Evolutionary conservation across 768 basidiomycete species (phyloP), one percentile per base, ranked within the genome.

Genomic region (Boletus vinaceobasis): DNA sequence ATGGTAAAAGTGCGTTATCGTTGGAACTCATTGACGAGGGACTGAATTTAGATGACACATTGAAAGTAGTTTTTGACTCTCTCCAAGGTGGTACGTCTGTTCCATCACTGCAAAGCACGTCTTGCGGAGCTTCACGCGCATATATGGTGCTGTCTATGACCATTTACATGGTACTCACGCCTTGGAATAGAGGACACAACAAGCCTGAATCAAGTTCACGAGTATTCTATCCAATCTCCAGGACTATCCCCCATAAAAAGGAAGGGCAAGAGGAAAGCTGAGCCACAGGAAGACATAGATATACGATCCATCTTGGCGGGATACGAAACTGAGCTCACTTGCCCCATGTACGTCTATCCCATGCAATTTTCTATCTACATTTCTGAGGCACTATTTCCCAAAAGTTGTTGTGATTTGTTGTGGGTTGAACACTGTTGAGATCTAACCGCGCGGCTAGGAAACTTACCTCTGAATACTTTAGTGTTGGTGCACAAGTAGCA

Each of bases 391-490:
- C 26, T 26, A 23, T 48, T 19, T n/a, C 26, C 14, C 26, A 44
- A 86, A 38, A 90, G 88, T 65, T 90, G 88, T 57, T 87, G 74
- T 68, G 87, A 90, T 63, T 71, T 88, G 31, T 75, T 88, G 88
- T 86, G 66, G 62, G 84, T 72, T 27, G 39, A 48, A 45, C 17
- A 4, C n/a, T 7, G 19, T 43, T 11, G 17, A 29, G 27, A 43
- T 51, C 9, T 23, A 7, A 14, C 17, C 37, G 55, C 31, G 11
- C 26, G 33, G 40, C 51, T 26, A 21, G 26, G 15, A 42, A 38
- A 38, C 50, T 54, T n/a, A 58, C 48, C 7, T 33, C 17, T 23
- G 15, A 50, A 33, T 40, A n/a, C 39, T 52, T 14, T 56, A 88
- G 88, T 51, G 84, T 80, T 33, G 79, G 77, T 32, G 75, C 86